Evolutionary conservation across 768 basidiomycete genomes (phyloP), one percentile per base, ranked within the genome.

Genomic region (Chiua virens): DNA sequence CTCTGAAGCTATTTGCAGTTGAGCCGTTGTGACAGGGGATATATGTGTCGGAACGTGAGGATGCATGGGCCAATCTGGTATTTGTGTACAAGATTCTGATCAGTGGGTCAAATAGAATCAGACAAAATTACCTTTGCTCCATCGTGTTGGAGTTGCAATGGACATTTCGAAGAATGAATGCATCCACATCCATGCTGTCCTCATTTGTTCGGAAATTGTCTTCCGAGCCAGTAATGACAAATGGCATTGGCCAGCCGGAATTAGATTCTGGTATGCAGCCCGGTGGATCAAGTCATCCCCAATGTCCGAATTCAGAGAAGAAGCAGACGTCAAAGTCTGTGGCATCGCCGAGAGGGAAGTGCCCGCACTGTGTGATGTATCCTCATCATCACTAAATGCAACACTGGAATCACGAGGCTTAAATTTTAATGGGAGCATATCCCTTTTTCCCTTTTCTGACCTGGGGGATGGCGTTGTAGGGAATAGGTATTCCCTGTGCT

Each of bases 81-180:
- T 25, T 49, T 32, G 34, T 23, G 8, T 36, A 30, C 15, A 37
- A 61, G 37, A 25, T 8, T 41, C 27, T 18, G 14, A 21, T 36
- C 36, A 14, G 25, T n/a, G 13, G 42, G 53, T 45, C 34, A 45
- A 15, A 37, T 45, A 21, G 40, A 75, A 61, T 59, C 79, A 78
- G 78, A 61, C 73, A 79, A 77, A 58, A 75, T n/a, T 72, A 57
- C 73, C 76, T 55, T 78, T 80, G 17, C 41, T 66, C n/a, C 66
- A 65, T 57, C 83, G 73, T 25, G 87, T 89, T 37, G 87, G 87
- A 17, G 88, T 87, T 32, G 74, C 80, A 40, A 73, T 67, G 34
- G 79, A 82, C 15, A 74, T 71, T 22, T 90, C 87, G 81, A 58
- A 85, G 69, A 55, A 92, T 90, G 66, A 90, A 90, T 4, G 79